Evolutionary conservation across 768 basidiomycete species (phyloP).

Genomic region (Tulasnella sp.): DNA sequence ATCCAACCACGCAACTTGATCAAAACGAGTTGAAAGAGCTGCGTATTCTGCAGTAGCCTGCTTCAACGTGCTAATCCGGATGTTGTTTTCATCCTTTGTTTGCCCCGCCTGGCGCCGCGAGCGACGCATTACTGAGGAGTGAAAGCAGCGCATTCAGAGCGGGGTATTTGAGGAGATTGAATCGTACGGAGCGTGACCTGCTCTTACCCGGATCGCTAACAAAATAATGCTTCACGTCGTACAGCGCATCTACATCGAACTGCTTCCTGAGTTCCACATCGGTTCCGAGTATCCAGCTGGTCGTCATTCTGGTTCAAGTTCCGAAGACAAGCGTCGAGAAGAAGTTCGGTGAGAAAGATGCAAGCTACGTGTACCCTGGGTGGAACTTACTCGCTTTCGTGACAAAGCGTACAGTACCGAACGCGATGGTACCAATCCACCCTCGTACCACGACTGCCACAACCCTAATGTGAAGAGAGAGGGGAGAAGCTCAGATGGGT

Average conservation of each 20-base stretch:
- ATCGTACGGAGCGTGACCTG: too few relatives aligned
- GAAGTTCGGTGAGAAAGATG: background rate
- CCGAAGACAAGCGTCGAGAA: too few relatives aligned
- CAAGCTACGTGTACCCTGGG: background rate
- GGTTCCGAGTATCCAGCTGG: background rate
- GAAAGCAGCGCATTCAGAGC: too few relatives aligned
- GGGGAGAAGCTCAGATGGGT: background rate
- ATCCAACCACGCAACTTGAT: background rate
- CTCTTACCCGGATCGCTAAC: too few relatives aligned
- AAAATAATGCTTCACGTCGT: background rate
- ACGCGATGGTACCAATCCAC: background rate
- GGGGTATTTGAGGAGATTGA: too few relatives aligned
- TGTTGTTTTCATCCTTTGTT: background rate
- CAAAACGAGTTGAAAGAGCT: background rate
- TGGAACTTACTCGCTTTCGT: background rate
- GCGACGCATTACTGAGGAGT: background rate
- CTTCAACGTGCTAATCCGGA: background rate
- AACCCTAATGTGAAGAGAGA: background rate
- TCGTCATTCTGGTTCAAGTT: background rate
- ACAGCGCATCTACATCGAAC: background rate
- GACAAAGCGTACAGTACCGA: background rate
- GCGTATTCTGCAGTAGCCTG: background rate
- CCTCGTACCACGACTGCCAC: background rate
- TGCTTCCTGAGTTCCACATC: background rate
- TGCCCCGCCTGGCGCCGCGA: background rate